Evolutionary conservation across 2,329 filamentous ascomycete genomes (phyloP).

Genomic region (Colletotrichum neosansevieriae): DNA sequence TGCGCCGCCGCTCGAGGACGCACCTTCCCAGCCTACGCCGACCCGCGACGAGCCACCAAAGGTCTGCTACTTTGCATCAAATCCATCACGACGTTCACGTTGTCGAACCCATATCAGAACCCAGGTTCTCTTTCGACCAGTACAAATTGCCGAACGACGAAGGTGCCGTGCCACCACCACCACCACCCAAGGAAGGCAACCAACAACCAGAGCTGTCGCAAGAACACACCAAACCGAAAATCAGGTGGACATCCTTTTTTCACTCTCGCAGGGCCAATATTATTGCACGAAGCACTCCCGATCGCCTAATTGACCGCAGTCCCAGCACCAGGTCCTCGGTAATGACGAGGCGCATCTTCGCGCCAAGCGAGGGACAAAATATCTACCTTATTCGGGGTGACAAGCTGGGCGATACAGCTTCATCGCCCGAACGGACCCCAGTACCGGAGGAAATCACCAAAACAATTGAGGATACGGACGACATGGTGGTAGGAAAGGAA

Average conservation of each 20-base stretch:
- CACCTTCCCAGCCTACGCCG: slow-evolving; percentile 76
- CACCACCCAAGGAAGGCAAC: slow-evolving; percentile 7
- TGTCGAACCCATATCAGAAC: slow-evolving; percentile 30
- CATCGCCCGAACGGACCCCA: slow-evolving; percentile 19
- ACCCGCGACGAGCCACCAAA: slow-evolving; percentile 83
- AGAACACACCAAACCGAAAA: slow-evolving; percentile 39
- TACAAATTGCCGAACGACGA: slow-evolving; percentile 10
- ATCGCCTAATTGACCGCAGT: slow-evolving; percentile 48
- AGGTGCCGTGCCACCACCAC: neutral
- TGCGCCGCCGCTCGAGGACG: slow-evolving; percentile 65
- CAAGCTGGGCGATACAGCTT: slow-evolving; percentile 37
- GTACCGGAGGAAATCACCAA: slow-evolving; percentile 2
- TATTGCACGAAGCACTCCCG: slow-evolving; percentile 45
- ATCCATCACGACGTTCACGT: slow-evolving; percentile 50
- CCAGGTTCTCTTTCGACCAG: slow-evolving; percentile 41
- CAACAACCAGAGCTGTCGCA: slow-evolving; percentile 7
- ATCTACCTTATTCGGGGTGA: slow-evolving; percentile 33
- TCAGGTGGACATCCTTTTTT: slow-evolving; percentile 69
- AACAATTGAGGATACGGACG: slow-evolving; percentile 18
- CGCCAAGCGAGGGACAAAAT: slow-evolving; percentile 46
- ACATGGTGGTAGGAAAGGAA: slow-evolving; percentile 7
- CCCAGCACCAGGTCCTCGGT: slow-evolving; percentile 36
- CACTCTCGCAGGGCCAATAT: slow-evolving; percentile 56
- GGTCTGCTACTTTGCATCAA: slow-evolving; percentile 77
- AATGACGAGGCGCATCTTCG: slow-evolving; percentile 47